Conservation (phyloP, 2,329 filamentous ascomycete genomes). For the Purpureocillium takamizusanense region DNA sequence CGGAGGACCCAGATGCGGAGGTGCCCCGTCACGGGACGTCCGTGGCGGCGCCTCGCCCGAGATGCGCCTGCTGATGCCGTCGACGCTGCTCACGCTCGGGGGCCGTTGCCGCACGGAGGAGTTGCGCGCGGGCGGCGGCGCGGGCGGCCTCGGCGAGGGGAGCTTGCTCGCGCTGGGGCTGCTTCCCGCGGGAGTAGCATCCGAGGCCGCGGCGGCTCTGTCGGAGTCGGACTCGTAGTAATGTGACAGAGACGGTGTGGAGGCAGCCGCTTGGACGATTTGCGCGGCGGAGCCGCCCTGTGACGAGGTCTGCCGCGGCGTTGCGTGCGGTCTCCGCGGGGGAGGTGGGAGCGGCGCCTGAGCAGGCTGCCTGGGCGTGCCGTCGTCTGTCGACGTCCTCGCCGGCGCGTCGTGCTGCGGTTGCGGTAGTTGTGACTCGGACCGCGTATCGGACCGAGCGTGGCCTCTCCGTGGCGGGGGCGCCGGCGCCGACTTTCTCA, state of each 20-base stretch:
- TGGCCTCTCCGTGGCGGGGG: slow-evolving; percentile 43
- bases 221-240: slow-evolving; percentile 8
- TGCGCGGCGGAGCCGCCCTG: slow-evolving; percentile 9
- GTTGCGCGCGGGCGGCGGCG: slow-evolving; percentile 36
- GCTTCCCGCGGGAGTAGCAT: background rate
- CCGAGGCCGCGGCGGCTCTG: slow-evolving; percentile 4
- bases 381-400: slow-evolving; percentile 43
- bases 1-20: too few relatives aligned
- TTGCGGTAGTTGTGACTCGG: background rate
- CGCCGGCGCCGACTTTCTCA: slow-evolving; percentile 33
- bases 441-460: slow-evolving; percentile 30
- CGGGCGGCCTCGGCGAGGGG: slow-evolving; percentile 24
- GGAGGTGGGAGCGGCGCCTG: slow-evolving; percentile 45
- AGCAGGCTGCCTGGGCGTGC: slow-evolving; percentile 29
- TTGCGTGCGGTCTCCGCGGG: slow-evolving; percentile 38
- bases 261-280: background rate
- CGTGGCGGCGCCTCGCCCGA: slow-evolving; percentile 15
- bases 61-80: slow-evolving; percentile 21
- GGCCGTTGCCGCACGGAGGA: slow-evolving; percentile 31
- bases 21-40: slow-evolving; percentile 14
- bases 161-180: slow-evolving; percentile 10
- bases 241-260: slow-evolving; percentile 6
- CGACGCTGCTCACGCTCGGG: slow-evolving; percentile 31
- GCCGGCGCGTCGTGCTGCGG: slow-evolving; percentile 13
- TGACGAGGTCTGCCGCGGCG: slow-evolving; percentile 18